Base-by-base conservation (phyloP, 129 eudicot species). In the Flaveria brownii region DNA sequence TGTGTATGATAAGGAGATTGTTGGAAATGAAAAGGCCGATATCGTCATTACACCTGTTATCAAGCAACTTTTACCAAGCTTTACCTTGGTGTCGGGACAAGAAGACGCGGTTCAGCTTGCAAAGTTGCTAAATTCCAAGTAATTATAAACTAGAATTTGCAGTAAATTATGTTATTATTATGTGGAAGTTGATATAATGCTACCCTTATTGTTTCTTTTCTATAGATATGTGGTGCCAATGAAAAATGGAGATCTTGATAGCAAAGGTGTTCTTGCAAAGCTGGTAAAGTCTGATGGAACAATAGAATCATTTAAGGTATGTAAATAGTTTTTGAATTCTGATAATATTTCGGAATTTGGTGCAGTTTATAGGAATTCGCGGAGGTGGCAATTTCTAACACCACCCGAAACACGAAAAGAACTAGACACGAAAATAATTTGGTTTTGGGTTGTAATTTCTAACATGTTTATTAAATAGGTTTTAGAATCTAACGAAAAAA, bases 61-160 rank as follows among this genome's bases (percentile, higher is more conserved):
- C 55, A 91, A 94, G 85, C 98, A 85, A 77, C 87, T 89, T 55
- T 74, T 94, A 55, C 97, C 97, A 11, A 80, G 76, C 28, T 89
- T 90, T 49, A 88, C 93, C 0, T 78, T 94, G 82, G 98, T 94
- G 43, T 94, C 98, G 18, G 98, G 98, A 43, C 98, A 94, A 72
- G 98, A 94, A 81, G 97, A 87, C 71, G 98, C 97, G 1, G 97
- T 94, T 82, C 84, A 85, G 70, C 97, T 94, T 45, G 96, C 98
- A 61, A 91, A 87, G 75, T 49, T 86, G 57, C 88, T 94, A 46
- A 43, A 67, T 60, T 90, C 98, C 78, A 88, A 86, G 98, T 94
- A 89, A 71, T 70, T 17, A 8, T 71, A 47, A 17, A 16, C 68
- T 12, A 69, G 49, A 72, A 25, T 60, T 15, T 47, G 25, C 17